Evolutionary conservation across 805 yeast species (phyloP), one percentile per base, ranked within the genome.

Genomic region (Metschnikowia santaceciliae): DNA sequence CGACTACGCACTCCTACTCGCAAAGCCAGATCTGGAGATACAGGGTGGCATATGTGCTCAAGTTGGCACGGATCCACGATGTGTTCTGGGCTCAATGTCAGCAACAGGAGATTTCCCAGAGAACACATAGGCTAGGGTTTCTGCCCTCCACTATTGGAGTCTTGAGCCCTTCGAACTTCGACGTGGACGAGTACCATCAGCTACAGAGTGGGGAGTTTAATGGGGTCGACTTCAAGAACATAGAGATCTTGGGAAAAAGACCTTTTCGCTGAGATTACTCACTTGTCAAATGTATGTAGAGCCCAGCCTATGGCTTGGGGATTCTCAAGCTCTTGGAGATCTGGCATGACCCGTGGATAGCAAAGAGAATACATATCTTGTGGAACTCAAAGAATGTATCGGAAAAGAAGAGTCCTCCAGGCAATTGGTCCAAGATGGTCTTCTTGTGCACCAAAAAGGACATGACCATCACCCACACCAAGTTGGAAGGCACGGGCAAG

Each of bases 401-500:
- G 54, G 71, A 67, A 53, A 84, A 80, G 34, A 74, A 54, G 8
- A 78, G 57, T 1, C 96, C 96, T 23, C 83, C 81, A 5, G 96
- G 92, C 50, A 92, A 69, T 20, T 75, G 62, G 22, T 73, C 77
- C 55, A 74, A 67, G 48, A 81, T 80, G 48, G 72, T 76, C 43
- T 67, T 70, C 44, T 77, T 72, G 55, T 75, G 76, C 4, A 88
- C 88, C 61, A 86, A 78, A 51, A 71, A 71, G 3, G 89, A 88
- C 90, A 92, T 85, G 35, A 82, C 63, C 1, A 73, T 74, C 15
- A 94, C 96, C 66, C 92, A 76, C 46, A 79, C 72, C 58, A 94
- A 75, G 36, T 95, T 84, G 2, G 96, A 83, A 50, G 99, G 99
- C 58, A 94, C 90, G 10, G 99, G 99, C 48, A 94, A 80, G 3